Conservation (phyloP, 345 rosid genomes). For the Citrus australasica region DNA sequence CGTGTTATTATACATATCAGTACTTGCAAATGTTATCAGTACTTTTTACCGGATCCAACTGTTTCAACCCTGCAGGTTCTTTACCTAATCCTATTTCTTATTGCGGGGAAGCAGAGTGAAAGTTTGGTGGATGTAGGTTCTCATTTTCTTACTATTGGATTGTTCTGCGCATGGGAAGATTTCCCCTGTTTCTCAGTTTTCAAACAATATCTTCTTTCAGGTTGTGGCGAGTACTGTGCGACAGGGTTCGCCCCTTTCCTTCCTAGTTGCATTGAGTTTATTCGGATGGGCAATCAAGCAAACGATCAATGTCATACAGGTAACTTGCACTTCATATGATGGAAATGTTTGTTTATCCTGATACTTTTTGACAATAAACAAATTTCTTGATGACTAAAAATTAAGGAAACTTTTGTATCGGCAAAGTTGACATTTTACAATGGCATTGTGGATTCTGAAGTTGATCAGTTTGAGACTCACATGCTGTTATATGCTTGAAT, state of each 20-base stretch:
- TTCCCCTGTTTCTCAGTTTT: slow-evolving; percentile 7
- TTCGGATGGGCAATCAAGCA: slow-evolving; percentile 90
- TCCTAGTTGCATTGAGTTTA: slow-evolving; percentile 53
- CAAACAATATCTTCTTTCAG: slow-evolving; percentile 33
- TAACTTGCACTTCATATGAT: slow-evolving; percentile 19
- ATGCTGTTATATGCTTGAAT: too few species aligned
- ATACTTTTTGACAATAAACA: background rate
- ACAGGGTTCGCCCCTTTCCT: slow-evolving; percentile 46
- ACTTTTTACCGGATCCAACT: slow-evolving; percentile 7
- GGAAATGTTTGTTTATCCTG: background rate
- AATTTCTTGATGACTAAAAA: background rate
- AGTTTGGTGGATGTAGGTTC: slow-evolving; percentile 56
- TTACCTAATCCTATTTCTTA: slow-evolving; percentile 73
- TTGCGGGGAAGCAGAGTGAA: slow-evolving; percentile 55
- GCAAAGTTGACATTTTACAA: background rate
- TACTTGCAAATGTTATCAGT: background rate
- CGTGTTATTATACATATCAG: background rate
- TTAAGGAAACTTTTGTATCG: background rate
- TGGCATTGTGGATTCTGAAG: background rate
- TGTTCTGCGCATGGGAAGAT: background rate
- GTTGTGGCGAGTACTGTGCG: slow-evolving; percentile 39
- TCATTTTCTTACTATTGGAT: slow-evolving; percentile 12
- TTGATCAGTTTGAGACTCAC: background rate
- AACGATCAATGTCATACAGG: slow-evolving; percentile 79
- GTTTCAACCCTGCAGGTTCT: slow-evolving; percentile 53